phyloP scores from a whole-genome alignment of 179 eudicot species.

The Silene coronaria region DNA sequence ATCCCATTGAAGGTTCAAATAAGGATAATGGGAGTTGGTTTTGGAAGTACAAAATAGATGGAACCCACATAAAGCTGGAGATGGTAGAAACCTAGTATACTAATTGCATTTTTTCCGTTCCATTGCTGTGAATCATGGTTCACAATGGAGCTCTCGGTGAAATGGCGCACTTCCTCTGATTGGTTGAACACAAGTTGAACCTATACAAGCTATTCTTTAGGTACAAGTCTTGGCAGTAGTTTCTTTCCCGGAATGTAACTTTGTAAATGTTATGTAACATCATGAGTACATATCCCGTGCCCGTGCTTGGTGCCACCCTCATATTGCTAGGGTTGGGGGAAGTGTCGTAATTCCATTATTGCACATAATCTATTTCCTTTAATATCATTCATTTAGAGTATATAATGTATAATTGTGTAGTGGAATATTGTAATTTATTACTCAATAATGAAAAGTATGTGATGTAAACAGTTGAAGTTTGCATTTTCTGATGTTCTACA shows the following conservation, averaged over 20 bases:
- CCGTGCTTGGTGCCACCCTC: background rate
- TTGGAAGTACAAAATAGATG: conserved; percentile 73
- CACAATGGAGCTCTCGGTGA: conserved; percentile 36
- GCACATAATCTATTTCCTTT: background rate
- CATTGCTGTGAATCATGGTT: conserved; percentile 61
- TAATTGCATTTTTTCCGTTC: conserved; percentile 25
- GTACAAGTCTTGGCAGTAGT: background rate
- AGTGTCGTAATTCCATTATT: background rate
- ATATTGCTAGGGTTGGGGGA: background rate
- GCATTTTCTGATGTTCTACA: too few species aligned
- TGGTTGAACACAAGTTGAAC: conserved; percentile 51
- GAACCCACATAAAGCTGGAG: conserved; percentile 62
- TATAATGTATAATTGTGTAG: background rate
- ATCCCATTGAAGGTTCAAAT: conserved; percentile 50
- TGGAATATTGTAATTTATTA: background rate
- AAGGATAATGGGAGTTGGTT: conserved; percentile 90
- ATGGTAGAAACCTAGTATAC: conserved; percentile 50
- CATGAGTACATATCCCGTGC: background rate
- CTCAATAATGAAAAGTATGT: background rate
- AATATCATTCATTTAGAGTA: conserved; percentile 1
- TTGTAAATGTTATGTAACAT: conserved; percentile 5
- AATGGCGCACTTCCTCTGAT: conserved; percentile 19
- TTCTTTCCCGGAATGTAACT: background rate
- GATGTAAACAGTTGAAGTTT: background rate
- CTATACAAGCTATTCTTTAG: conserved; percentile 25